Base-by-base conservation (phyloP, 108 stramenopile genomes). In the Craspedostauros australis region DNA sequence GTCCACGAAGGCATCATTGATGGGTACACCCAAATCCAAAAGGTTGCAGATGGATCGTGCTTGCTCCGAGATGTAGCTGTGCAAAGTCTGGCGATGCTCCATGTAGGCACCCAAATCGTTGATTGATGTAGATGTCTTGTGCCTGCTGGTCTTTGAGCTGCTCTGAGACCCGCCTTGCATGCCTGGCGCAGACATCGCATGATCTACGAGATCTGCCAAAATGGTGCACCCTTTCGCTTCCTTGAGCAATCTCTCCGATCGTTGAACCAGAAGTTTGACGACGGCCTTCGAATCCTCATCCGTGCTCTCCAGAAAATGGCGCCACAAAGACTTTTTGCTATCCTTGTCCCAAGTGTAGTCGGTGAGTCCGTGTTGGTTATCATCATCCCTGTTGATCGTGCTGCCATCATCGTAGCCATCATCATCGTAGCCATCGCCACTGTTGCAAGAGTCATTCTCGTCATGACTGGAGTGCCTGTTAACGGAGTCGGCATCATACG, bases 381-480 rank as follows among this genome's bases (percentile, higher is more conserved):
- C n/a, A n/a, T n/a, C n/a, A n/a, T n/a, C n/a, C n/a, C n/a, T n/a
- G n/a, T n/a, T n/a, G n/a, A n/a, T n/a, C 8, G 21, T 15, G 4
- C 25, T 2, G n/a, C 22, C 30, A 6, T 39, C 37, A 16, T 51
- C 58, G 1, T 53, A 32, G n/a, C n/a, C n/a, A n/a, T n/a, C n/a
- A 24, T 36, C 23, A 14, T 29, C 54, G 27, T 46, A 53, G 8
- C 75, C 75, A 59, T 72, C 70, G n/a, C n/a, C n/a, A n/a, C n/a
- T n/a, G n/a, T n/a, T n/a, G n/a, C n/a, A n/a, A n/a, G n/a, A n/a
- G n/a, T n/a, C n/a, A n/a, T n/a, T n/a, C n/a, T n/a, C n/a, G n/a
- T n/a, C n/a, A n/a, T n/a, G n/a, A n/a, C n/a, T n/a, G n/a, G n/a
- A n/a, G n/a, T n/a, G n/a, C n/a, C n/a, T n/a, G n/a, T n/a, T n/a